Evolutionary conservation across 495 filamentous ascomycete species (phyloP).

Genomic region (Penicillium roqueforti): DNA sequence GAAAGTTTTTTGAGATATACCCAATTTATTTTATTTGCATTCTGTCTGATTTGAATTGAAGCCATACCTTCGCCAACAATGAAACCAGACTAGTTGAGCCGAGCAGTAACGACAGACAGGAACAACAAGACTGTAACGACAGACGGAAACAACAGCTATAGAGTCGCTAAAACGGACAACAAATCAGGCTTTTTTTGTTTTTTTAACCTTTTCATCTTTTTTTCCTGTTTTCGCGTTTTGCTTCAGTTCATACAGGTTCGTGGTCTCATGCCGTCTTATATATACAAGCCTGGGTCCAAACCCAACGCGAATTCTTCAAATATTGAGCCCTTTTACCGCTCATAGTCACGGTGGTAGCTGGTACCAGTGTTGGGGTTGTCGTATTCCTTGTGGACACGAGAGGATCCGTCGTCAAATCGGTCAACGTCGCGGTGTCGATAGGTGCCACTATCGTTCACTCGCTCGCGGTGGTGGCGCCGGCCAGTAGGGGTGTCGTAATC

Average conservation of each 20-base stretch:
- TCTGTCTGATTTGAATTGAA: not conserved
- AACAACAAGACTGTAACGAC: too few species aligned
- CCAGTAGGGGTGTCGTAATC: conserved; percentile 32
- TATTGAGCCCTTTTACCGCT: conserved; percentile 12
- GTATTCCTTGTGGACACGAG: conserved; percentile 36
- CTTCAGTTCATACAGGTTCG: conserved; percentile 5
- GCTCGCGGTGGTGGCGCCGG: conserved; percentile 37
- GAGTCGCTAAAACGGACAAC: conserved; percentile 6
- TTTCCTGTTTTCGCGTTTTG: conserved; percentile 1
- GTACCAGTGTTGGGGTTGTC: conserved; percentile 39
- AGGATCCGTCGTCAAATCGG: conserved; percentile 31
- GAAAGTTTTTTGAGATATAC: not conserved
- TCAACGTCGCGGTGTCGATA: conserved; percentile 37
- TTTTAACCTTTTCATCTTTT: not conserved
- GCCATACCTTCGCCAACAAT: not conserved
- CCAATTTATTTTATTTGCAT: not conserved
- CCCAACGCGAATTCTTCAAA: conserved; percentile 2
- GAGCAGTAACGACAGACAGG: not conserved
- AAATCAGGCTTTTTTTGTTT: conserved; percentile 7
- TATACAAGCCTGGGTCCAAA: conserved; percentile 8
- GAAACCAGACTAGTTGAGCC: not conserved
- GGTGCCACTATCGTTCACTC: conserved; percentile 26
- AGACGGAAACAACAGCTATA: not conserved
- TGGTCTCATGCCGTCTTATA: conserved; percentile 9
- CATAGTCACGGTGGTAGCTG: conserved; percentile 31